Evolutionary conservation across 78 protist species (phyloP).

Genomic region (slime mould (Dictyostelium discoideum)): dicty_2.7 NC_007091.3:2381501-2382000

Average conservation of each 20-base stretch:
- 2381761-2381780: conserved; percentile 49
- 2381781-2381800: conserved; percentile 20
- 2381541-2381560: conserved; percentile 39
- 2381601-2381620: conserved; percentile 28
- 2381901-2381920: conserved; percentile 59
- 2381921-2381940: conserved; percentile 51
- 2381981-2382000: conserved; percentile 56
- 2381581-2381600: conserved; percentile 38
- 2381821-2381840: conserved; percentile 17
- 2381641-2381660: conserved; percentile 60
- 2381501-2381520: conserved; percentile 36
- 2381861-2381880: conserved; percentile 52
- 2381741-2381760: conserved; percentile 52
- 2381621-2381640: conserved; percentile 5
- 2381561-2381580: conserved; percentile 27
- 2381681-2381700: conserved; percentile 39
- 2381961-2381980: conserved; percentile 40
- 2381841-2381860: conserved; percentile 44
- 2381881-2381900: conserved; percentile 25
- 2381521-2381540: conserved; percentile 70
- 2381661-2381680: conserved; percentile 37
- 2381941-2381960: conserved; percentile 80
- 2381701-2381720: conserved; percentile 10
- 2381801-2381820: conserved; percentile 60
- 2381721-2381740: conserved; percentile 5